Evolutionary conservation across 1,284 basidiomycete species (phyloP), one percentile per base, ranked within the genome.

Genomic region (Ceratobasidium sp.): DNA sequence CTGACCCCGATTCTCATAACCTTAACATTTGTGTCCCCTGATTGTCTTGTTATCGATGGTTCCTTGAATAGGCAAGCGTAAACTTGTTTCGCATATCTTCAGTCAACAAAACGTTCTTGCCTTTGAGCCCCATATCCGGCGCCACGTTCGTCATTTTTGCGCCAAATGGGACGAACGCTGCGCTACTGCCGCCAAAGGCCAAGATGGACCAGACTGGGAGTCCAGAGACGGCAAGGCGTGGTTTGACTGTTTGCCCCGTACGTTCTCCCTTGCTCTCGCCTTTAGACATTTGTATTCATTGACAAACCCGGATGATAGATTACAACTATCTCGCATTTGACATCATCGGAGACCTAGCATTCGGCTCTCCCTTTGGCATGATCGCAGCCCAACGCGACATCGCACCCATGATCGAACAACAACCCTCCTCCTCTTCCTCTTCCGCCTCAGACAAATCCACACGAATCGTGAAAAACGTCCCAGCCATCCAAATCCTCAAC

Each of bases 361-460:
- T 96, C 78, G 95, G 95, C 11, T 88, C 89, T 14, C 91, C 96
- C 0, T 97, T 98, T 79, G 95, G 94, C 36, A 98, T 98, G 96
- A 86, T 98, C 75, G 81, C 89, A 71, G 88, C 90, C 5, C 91
- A 88, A 48, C 88, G 89, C 75, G 94, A 96, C 81, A 87, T 89
- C 14, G 94, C 93, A 0, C 87, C 89, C 7, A 91, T 89, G 50
- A 87, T 87, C 3, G 81, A 65, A 47, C 54, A 54, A 22, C 44
- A 74, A 48, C 22, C 56, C 45, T 50, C 72, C 60, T 57, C 72
- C 62, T 22, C 47, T 48, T 47, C 71, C 72, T 53, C 74, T 57
- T 56, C 75, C 1, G 1, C 54, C 29, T 48, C 67, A 53, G 51
- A 31, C 33, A 66, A 47, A 54, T 60, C 51, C 33, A 59, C 27